phyloP scores from a whole-genome alignment of 1,284 basidiomycete species.

The Trametes sp. region DNA sequence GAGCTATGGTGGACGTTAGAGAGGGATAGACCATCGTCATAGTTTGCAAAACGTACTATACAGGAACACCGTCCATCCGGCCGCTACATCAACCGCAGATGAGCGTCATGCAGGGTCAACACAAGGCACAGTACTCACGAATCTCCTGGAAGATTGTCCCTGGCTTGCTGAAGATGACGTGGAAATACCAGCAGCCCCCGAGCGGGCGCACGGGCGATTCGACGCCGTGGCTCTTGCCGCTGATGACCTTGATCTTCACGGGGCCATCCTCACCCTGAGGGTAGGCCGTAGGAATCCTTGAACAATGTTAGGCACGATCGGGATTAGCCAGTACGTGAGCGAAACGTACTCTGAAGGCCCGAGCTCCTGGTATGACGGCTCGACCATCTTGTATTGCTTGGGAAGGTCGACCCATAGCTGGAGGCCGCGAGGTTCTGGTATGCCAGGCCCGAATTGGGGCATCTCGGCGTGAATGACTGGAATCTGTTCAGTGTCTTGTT shows the following conservation, averaged over 20 bases:
- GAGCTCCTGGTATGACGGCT: constrained; percentile 83
- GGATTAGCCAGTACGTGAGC: too few species aligned
- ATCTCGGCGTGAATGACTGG: constrained; percentile 87
- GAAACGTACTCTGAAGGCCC: constrained; percentile 61
- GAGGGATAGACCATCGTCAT: background rate
- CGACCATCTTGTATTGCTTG: constrained; percentile 85
- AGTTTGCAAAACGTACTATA: constrained; percentile 63
- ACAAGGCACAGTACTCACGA: constrained; percentile 56
- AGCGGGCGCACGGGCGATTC: constrained; percentile 89
- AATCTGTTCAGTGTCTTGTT: constrained; percentile 1
- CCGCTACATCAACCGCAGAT: constrained; percentile 50
- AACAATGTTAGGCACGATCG: background rate
- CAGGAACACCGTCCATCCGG: constrained; percentile 84
- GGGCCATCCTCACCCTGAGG: constrained; percentile 77
- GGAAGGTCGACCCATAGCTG: constrained; percentile 97
- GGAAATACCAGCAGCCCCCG: constrained; percentile 95
- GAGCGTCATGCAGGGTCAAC: background rate
- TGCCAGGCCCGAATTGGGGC: constrained; percentile 79
- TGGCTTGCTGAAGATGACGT: constrained; percentile 75
- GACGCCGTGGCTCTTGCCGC: constrained; percentile 86
- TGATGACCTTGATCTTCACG: constrained; percentile 85
- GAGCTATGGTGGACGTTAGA: constrained; percentile 49
- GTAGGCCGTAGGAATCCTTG: constrained; percentile 75
- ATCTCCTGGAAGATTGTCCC: constrained; percentile 85
- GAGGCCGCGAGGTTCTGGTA: constrained; percentile 78